Base-by-base conservation (phyloP, 441 rosid genomes). In the Kokia cookei region DNA sequence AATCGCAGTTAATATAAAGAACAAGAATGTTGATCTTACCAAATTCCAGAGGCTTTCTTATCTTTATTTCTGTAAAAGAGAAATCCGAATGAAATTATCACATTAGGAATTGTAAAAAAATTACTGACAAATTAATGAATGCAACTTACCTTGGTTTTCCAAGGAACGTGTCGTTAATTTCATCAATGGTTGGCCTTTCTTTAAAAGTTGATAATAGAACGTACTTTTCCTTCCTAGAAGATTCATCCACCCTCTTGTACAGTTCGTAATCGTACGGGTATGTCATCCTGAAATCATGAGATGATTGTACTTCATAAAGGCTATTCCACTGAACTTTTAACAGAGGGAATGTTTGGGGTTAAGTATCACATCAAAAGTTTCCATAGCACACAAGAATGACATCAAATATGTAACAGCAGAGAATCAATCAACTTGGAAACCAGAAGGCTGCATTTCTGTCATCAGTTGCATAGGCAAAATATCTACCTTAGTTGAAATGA, bases 31-130 rank as follows among this genome's bases (percentile, higher is more conserved):
- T 50, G 14, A 42, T 65, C 80, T 84, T 85, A 93, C 99, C 97
- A 93, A 69, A 94, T 75, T 75, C 99, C 99, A 2, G 92, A 81
- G 15, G 87, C 79, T 77, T 78, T 88, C 86, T 90, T 91, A n/a
- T 77, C 82, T 90, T 83, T 78, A 29, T 85, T 84, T 79, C 98
- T 91, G 92, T 78, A 62, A 54, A 43, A 2, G 27, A 24, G 51
- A 40, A 43, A 58, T 26, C 27, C 72, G 2, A 65, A 82, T 6
- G 24, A 45, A 12, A 14, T 17, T 57, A 45, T 3, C 54, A 43
- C 47, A 19, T 62, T 2, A 37, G 54, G 29, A 15, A 61, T 37
- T 14, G n/a, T 22, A 14, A 14, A 61, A 51, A 15, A 15, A 15
- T 19, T 58, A 62, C 8, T 19, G n/a, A 53, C 22, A 29, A 26